phyloP scores from a whole-genome alignment of 768 basidiomycete species.

The Leucosporidium yakuticum region DNA sequence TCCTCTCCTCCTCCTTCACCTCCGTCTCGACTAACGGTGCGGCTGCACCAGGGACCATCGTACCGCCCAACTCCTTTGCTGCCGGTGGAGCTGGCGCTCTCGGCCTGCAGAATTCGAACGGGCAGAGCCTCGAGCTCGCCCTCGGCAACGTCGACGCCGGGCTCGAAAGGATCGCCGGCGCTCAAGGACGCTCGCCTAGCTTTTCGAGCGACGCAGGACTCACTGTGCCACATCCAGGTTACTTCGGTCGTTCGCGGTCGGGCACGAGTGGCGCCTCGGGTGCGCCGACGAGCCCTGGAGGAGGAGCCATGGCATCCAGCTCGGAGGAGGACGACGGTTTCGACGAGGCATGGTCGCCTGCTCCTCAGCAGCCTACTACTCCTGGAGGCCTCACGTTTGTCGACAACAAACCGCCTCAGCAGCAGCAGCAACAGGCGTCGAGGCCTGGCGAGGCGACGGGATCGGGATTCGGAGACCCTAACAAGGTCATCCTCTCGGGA shows the following conservation, averaged over 20 bases:
- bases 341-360: slow-evolving; percentile 1
- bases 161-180: not conserved
- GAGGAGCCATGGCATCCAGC: slow-evolving; percentile 2
- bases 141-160: slow-evolving; percentile 1
- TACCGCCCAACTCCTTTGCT: slow-evolving; percentile 12
- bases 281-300: not conserved
- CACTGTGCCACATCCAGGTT: not conserved
- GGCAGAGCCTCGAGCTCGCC: not conserved
- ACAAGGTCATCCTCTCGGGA: slow-evolving; percentile 77
- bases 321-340: slow-evolving; percentile 35
- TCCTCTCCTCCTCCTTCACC: slow-evolving; percentile 20
- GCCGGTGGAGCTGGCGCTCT: not conserved
- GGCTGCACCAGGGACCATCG: not conserved
- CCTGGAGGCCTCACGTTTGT: not conserved
- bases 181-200: too few species aligned
- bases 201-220: slow-evolving; percentile 1
- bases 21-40: slow-evolving; percentile 15
- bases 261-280: not conserved
- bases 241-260: not conserved
- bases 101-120: not conserved
- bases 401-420: not conserved
- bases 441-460: not conserved
- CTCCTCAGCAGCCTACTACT: too few species aligned
- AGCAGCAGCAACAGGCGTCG: not conserved
- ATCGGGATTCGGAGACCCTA: slow-evolving; percentile 50